Evolutionary conservation across 441 rosid genomes (phyloP).

Genomic region (Gossypium aridum): DNA sequence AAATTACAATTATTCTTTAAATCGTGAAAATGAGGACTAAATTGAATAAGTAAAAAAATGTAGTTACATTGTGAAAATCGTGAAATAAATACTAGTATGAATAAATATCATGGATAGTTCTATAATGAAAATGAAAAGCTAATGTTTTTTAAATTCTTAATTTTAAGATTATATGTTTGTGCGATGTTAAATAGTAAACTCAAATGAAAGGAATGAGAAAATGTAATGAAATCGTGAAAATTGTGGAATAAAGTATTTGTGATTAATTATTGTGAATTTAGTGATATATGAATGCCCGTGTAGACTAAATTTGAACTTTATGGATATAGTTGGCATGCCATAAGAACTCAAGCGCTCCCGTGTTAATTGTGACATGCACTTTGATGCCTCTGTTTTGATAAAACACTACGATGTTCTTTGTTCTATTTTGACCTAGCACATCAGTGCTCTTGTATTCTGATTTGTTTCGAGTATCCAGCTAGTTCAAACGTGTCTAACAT

Average conservation of each 20-base stretch:
- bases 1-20: background rate
- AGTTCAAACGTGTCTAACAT: background rate
- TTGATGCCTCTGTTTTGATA: background rate
- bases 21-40: too few relatives aligned
- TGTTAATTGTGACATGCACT: background rate
- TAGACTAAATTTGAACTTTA: background rate
- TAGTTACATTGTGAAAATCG: background rate
- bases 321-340: background rate
- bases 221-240: too few relatives aligned
- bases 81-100: background rate
- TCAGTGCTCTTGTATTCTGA: background rate
- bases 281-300: background rate
- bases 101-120: too few relatives aligned
- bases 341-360: too few relatives aligned
- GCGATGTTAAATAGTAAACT: background rate
- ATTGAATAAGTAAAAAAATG: background rate
- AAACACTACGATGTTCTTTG: too few relatives aligned
- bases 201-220: background rate
- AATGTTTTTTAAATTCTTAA: too few relatives aligned
- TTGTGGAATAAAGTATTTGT: background rate
- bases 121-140: background rate
- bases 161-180: too few relatives aligned
- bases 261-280: background rate
- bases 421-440: background rate
- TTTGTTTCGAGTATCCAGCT: background rate